Evolutionary conservation across 768 basidiomycete genomes (phyloP).

Genomic region (Suillus ampliporus): DNA sequence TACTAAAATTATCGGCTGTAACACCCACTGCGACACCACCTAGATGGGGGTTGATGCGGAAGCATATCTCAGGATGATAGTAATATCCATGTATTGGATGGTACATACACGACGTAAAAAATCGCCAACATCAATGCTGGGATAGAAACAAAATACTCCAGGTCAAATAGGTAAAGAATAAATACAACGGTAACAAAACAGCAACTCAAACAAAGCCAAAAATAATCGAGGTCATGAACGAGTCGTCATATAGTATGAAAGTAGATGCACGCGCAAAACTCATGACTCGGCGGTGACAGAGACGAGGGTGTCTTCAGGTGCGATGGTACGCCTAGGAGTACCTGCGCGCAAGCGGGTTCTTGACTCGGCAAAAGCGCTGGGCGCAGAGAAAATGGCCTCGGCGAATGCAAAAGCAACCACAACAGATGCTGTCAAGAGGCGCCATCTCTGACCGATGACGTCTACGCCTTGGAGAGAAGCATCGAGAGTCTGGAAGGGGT

Average conservation of each 20-base stretch:
- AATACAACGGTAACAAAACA: slow-evolving; percentile 3
- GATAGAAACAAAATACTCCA: not conserved
- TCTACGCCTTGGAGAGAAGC: slow-evolving; percentile 47
- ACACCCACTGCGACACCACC: not conserved
- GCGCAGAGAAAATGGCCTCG: slow-evolving; percentile 61
- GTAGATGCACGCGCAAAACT: slow-evolving; percentile 9
- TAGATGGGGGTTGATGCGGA: slow-evolving; percentile 2
- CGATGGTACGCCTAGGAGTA: slow-evolving; percentile 28
- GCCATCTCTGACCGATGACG: slow-evolving; percentile 59
- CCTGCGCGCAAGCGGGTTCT: slow-evolving; percentile 28
- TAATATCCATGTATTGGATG: too few relatives aligned
- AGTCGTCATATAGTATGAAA: not conserved
- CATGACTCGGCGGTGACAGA: slow-evolving; percentile 3
- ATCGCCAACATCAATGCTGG: not conserved
- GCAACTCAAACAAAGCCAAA: slow-evolving; percentile 26
- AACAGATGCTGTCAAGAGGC: slow-evolving; percentile 59
- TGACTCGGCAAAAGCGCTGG: slow-evolving; percentile 41
- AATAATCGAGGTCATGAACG: slow-evolving; percentile 5
- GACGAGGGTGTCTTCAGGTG: slow-evolving; percentile 25
- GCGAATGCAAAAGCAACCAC: slow-evolving; percentile 71
- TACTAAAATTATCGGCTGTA: slow-evolving; percentile 24
- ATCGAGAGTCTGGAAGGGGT: slow-evolving; percentile 47
- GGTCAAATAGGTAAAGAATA: slow-evolving; percentile 5
- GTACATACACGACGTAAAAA: not conserved
- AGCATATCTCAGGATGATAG: not conserved